Conservation (phyloP, 495 filamentous ascomycete species). For the Xylaria palmicola region DNA sequence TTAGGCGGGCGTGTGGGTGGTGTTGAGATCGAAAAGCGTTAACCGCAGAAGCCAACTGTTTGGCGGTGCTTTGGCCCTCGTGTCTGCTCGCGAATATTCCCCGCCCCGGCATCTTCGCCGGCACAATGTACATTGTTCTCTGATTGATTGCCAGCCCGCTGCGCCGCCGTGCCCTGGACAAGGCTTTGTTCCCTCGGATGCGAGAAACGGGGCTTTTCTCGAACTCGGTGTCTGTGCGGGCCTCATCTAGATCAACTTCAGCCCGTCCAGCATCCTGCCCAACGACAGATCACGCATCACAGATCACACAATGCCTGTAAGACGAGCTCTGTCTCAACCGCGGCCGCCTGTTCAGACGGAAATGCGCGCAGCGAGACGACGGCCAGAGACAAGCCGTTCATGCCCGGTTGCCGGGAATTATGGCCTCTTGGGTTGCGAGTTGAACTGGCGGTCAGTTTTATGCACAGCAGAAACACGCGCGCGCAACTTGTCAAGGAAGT, state of each 20-base stretch:
- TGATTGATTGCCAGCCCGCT: slow-evolving; percentile 13
- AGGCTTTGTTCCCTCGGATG: slow-evolving; percentile 23
- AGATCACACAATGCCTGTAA: slow-evolving; percentile 15
- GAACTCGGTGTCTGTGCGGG: slow-evolving; percentile 33
- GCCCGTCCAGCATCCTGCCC: not conserved
- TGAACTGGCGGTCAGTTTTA: slow-evolving; percentile 36
- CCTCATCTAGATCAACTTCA: slow-evolving; percentile 15
- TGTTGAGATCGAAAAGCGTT: slow-evolving; percentile 28
- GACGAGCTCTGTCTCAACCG: slow-evolving; percentile 17
- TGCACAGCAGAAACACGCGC: slow-evolving; percentile 16
- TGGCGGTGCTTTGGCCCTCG: slow-evolving; percentile 18
- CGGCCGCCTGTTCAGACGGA: not conserved
- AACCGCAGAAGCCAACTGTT: slow-evolving; percentile 27
- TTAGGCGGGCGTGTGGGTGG: slow-evolving; percentile 3
- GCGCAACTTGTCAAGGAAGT: slow-evolving; percentile 14
- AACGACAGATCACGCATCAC: slow-evolving; percentile 9
- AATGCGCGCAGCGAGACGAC: slow-evolving; percentile 12
- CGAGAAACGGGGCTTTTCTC: slow-evolving; percentile 29
- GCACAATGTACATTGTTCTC: slow-evolving; percentile 17
- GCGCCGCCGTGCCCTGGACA: slow-evolving; percentile 17
- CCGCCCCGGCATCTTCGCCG: slow-evolving; percentile 17
- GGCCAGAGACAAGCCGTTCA: slow-evolving; percentile 15
- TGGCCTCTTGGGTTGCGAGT: slow-evolving; percentile 24
- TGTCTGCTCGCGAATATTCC: slow-evolving; percentile 13
- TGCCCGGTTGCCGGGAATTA: slow-evolving; percentile 33